A percentile compares a stretch with the other conserved stretches of the same genome.
phyloP scores from a whole-genome alignment of 192 early-diverging fungal genomes.

The Umbelopsis isabellina region DNA sequence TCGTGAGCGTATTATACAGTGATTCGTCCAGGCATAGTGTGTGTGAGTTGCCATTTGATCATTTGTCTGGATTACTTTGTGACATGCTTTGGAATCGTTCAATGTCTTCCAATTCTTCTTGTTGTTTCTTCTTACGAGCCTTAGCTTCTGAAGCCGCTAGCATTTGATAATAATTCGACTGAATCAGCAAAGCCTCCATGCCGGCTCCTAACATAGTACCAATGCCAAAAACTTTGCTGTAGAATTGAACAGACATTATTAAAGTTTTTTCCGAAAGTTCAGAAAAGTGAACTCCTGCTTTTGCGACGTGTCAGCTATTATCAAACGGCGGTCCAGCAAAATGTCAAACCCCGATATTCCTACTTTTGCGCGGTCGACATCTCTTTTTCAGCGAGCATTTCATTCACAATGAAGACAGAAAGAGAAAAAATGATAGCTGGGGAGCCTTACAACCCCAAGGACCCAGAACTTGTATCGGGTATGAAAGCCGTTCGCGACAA shows the following conservation, averaged over 20 bases:
- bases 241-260: slow-evolving; percentile 25
- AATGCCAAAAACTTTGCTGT: slow-evolving; percentile 31
- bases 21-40: background rate
- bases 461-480: slow-evolving; percentile 51
- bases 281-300: background rate
- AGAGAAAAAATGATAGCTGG: slow-evolving; percentile 69
- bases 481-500: slow-evolving; percentile 32
- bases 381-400: background rate
- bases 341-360: background rate
- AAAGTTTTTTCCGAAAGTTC: background rate
- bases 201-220: slow-evolving; percentile 24
- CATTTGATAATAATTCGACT: slow-evolving; percentile 39
- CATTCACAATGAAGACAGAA: slow-evolving; percentile 40
- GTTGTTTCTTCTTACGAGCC: slow-evolving; percentile 18
- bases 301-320: background rate
- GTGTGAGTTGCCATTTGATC: background rate
- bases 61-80: background rate
- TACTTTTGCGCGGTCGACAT: background rate
- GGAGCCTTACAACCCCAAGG: slow-evolving; percentile 58
- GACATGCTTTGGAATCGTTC: slow-evolving; percentile 1
- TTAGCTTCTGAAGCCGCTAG: slow-evolving; percentile 36
- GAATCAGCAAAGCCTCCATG: slow-evolving; percentile 32
- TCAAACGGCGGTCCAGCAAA: background rate
- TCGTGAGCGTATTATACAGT: background rate
- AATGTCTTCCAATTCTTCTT: slow-evolving; percentile 26